Base-by-base conservation (phyloP, 2,329 filamentous ascomycete species). In the Fusarium nodosum region DNA sequence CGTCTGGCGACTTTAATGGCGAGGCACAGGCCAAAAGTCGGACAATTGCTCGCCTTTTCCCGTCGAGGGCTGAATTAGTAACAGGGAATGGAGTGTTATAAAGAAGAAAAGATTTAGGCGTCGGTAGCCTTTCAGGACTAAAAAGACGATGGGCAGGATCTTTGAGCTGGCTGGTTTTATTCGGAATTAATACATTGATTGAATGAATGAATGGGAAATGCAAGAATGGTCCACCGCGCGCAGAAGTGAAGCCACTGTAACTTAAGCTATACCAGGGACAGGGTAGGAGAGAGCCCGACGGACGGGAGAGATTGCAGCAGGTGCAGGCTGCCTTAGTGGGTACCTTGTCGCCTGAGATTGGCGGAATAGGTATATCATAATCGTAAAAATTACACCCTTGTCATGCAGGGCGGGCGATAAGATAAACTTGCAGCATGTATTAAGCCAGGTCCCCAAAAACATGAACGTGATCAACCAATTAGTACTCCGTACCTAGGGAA, bases 331-430 rank as follows among this genome's bases (percentile, higher is more conserved):
- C 53, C 38, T 50, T 52, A 55, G 64, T 38, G 52, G 36, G 64
- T 70, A 71, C 54, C 67, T 46, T 36, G 15, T 15, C 44, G 48
- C 41, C 39, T 47, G 55, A 46, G 60, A 60, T 64, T 64, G 55
- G 67, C 39, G 34, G 57, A 41, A 41, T 16, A 56, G 44, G 38
- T 64, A 67, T 62, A 46, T 65, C 31, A 53, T 38, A 31, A 33
- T 44, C 42, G 42, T 46, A 42, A 69, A 70, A 69, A 66, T 55
- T 36, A 36, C 44, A 52, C 50, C 55, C 62, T 42, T 55, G 56
- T 38, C 53, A 69, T 68, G 63, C 67, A 71, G 36, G 47, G 24
- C 64, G 33, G 47, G 28, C 64, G 68, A 70, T 71, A 71, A 71
- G 68, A 70, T 71, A 71, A 70, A 59, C 38, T 24, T 48, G 20